A percentile compares a stretch with the other conserved stretches of the same genome.
Evolutionary conservation across 2,329 filamentous ascomycete genomes (phyloP).

Genomic region (Talaromyces sp.): DNA sequence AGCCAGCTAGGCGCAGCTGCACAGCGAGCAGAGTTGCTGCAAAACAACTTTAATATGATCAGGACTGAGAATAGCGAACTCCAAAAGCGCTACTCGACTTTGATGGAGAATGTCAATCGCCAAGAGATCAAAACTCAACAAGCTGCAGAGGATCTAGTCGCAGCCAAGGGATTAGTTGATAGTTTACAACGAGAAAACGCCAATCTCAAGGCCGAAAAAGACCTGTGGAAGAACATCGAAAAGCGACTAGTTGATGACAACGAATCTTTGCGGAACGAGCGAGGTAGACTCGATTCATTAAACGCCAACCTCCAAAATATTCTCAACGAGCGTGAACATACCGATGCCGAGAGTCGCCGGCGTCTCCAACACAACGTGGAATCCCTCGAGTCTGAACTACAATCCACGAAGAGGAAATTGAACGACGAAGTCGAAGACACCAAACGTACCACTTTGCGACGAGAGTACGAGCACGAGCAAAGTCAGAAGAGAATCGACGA

Average conservation of each 20-base stretch:
- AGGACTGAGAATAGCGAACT: conserved; percentile 82
- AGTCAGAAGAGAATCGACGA: conserved; percentile 90
- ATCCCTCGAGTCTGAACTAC: conserved; percentile 71
- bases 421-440: conserved; percentile 76
- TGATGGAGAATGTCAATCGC: conserved; percentile 80
- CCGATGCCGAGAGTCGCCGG: conserved; percentile 75
- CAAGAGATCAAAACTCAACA: conserved; percentile 89
- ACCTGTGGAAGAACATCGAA: conserved; percentile 90
- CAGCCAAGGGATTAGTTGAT: conserved; percentile 74
- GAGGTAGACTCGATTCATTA: conserved; percentile 74
- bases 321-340: conserved; percentile 84
- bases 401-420: conserved; percentile 74
- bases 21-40: conserved; percentile 83
- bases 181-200: conserved; percentile 85
- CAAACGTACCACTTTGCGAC: conserved; percentile 75
- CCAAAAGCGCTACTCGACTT: conserved; percentile 70
- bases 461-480: conserved; percentile 86
- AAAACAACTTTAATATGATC: conserved; percentile 78
- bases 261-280: conserved; percentile 77
- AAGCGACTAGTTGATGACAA: conserved; percentile 84
- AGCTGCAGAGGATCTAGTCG: conserved; percentile 86
- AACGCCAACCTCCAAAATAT: conserved; percentile 81
- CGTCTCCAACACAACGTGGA: conserved; percentile 76
- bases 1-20: conserved; percentile 78
- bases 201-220: conserved; percentile 92